These are phyloP conservation scores for Trapa bicornis DNA, from an alignment of 345 rosid species.

Conservation along the genomic window DNA sequence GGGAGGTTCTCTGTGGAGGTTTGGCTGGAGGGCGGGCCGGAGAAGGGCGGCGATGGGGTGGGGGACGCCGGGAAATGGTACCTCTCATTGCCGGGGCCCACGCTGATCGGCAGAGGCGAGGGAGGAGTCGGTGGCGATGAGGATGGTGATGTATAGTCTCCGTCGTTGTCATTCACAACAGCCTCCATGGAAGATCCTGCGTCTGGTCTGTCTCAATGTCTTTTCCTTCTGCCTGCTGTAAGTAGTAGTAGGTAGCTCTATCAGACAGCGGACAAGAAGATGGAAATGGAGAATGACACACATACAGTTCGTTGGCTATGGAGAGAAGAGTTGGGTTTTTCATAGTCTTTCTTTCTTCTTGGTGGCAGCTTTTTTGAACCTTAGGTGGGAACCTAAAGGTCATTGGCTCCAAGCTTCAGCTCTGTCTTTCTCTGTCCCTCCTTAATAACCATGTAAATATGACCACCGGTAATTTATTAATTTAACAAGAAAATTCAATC, in stretches of 20 bases:
- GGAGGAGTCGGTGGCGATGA: constrained; percentile 49
- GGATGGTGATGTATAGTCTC: constrained; percentile 13
- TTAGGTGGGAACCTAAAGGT: constrained; percentile 8
- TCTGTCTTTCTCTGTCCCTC: not conserved
- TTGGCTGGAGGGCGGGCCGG: constrained; percentile 19
- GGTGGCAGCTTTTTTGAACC: constrained; percentile 4
- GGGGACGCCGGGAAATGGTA: constrained; percentile 32
- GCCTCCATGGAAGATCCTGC: constrained; percentile 7
- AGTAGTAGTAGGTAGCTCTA: not conserved
- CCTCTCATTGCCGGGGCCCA: constrained; percentile 33
- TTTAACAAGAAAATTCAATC: no score
- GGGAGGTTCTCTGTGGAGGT: constrained; percentile 29
- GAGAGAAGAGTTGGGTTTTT: not conserved
- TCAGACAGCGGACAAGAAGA: not conserved
- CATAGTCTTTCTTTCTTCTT: not conserved
- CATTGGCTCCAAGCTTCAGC: constrained; percentile 1
- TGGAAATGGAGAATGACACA: not conserved
- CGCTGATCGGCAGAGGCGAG: constrained; percentile 48
- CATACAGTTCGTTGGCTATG: not conserved
- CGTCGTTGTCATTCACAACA: not conserved
- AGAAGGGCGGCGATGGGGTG: constrained; percentile 39
- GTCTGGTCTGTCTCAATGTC: not conserved
- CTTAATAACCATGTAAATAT: not conserved
- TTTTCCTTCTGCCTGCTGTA: not conserved
- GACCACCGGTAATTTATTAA: no score